Evolutionary conservation across 208 protist species (phyloP), one percentile per base, ranked within the genome.

Genomic region (Leishmania guyanensis): DNA sequence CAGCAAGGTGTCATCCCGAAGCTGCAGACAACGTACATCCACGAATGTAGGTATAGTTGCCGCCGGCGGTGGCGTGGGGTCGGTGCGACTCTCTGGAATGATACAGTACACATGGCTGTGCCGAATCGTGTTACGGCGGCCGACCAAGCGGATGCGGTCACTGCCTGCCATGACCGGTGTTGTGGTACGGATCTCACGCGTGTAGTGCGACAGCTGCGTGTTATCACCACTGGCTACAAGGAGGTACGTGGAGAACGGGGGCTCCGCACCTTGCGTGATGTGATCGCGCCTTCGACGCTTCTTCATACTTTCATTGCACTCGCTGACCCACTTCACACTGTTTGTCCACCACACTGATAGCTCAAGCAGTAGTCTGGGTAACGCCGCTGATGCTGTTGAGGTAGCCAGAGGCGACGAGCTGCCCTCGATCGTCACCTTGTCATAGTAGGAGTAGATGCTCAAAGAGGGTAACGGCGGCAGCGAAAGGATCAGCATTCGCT

Each of bases 21-120:
- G 73, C 0, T 14, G 77, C n/a, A 85, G 58, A 68, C 79, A 92
- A 6, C 65, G 60, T 33, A 48, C 68, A 75, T 56, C 33, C 29
- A 60, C 85, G 53, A 17, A 78, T 69, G 22, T 81, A 29, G 58
- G 85, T 66, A 50, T 79, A 51, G 69, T 84, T 56, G 73, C 0
- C 78, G 20, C 33, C 66, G 16, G 39, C 36, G 46, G 73, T 6
- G 70, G 26, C 0, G 50, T 36, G 33, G 50, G 43, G 29, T 29
- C 58, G 36, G 17, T 43, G 39, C 12, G 39, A 53, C 56, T 43
- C 9, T 6, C 39, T 39, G 78, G 50, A 53, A 75, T 10, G 2
- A 80, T 72, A 82, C 84, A 90, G 62, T 82, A 72, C 10, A 90
- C 73, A 73, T 82, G 58, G 73, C 74, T 83, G 68, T 83, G 83